Evolutionary conservation across 768 basidiomycete species (phyloP), one percentile per base, ranked within the genome.

Genomic region (Lentinula sp.): DNA sequence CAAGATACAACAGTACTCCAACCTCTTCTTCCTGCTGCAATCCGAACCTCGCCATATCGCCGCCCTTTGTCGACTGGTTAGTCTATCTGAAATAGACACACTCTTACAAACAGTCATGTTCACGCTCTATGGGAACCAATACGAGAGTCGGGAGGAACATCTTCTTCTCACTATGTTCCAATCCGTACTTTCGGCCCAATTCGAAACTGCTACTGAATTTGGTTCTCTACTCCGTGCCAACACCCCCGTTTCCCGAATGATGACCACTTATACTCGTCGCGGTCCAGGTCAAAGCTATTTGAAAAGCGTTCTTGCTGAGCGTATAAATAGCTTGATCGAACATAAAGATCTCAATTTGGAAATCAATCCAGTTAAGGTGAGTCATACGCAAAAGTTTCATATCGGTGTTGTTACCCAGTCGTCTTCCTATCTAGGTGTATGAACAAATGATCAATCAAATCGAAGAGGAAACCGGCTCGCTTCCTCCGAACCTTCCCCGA

Each of bases 71-170:
- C 90, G 97, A 16, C 90, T 99, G 62, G 97, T 99, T 74, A 93
- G 90, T 65, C 77, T 99, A 42, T 86, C 91, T 51, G 97, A 99
- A 78, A 98, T 99, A 70, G 97, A 99, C 74, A 98, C 97, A 50
- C 89, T 99, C 62, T 86, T 99, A 32, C 97, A 99, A 73, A 99
- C 97, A 2, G 97, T 99, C 74, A 99, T 99, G 97, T 99, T 99
- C 77, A 98, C 97, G 16, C 85, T 99, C 33, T 99, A 98, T 72
- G 97, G 97, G 64, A 96, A 99, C 79, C 96, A 98, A 78, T 96
- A 98, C 77, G 95, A 98, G 78, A 93, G 91, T 71, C 81, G 96
- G 67, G 97, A 99, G 77, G 97, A 99, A 76, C 97, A 99, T 74
- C 77, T 99, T 45, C 87, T 99, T 65, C 82, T 99, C 64, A 98